These are phyloP conservation scores for Pyricularia pennisetigena DNA, from an alignment of 2,329 filamentous ascomycete genomes.

Conservation along the genomic window DNA sequence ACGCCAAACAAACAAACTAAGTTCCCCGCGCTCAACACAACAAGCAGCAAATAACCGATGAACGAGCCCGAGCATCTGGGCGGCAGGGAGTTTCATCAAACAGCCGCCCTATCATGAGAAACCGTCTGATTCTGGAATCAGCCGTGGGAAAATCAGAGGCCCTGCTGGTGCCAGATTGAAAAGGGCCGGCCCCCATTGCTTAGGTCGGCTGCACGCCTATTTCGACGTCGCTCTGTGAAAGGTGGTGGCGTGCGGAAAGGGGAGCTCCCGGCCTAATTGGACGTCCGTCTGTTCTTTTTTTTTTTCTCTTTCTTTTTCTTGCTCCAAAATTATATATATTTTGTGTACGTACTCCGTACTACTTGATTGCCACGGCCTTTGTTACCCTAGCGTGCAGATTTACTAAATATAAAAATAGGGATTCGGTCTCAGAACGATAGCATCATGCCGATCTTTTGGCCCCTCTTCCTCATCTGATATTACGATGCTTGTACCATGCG, in stretches of 20 bases:
- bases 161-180: no score
- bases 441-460: neutral
- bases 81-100: neutral
- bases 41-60: neutral
- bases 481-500: neutral
- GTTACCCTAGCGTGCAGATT: neutral
- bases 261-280: neutral
- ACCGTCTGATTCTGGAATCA: neutral
- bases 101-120: neutral
- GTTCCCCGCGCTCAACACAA: no score
- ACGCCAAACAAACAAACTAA: no score
- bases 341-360: no score
- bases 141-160: no score
- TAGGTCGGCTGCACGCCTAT: neutral
- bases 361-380: no score
- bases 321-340: no score
- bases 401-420: neutral
- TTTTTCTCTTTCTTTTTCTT: no score
- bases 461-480: neutral
- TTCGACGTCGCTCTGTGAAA: neutral
- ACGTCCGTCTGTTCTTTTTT: neutral
- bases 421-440: neutral
- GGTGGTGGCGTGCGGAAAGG: neutral
- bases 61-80: neutral
- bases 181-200: no score